Conservation (phyloP, 2,329 filamentous ascomycete genomes). For the Colletotrichum sp. region DNA sequence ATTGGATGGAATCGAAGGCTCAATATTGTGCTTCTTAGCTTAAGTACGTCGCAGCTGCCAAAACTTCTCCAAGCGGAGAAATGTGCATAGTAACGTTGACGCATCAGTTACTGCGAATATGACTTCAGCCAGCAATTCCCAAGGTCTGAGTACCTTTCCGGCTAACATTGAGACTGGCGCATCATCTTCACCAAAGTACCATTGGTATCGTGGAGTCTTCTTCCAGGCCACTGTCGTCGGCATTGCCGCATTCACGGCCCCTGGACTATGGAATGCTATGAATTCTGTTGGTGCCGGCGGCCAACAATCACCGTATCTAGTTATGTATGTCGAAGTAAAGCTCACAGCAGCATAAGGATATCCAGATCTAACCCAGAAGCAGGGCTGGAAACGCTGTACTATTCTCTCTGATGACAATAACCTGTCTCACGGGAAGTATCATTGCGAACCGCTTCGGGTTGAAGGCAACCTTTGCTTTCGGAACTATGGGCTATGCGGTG, state of each 20-base stretch:
- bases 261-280: conserved; percentile 35
- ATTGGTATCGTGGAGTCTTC: conserved; percentile 31
- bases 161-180: not conserved
- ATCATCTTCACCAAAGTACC: not conserved
- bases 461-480: conserved; percentile 34
- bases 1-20: not conserved
- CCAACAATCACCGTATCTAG: conserved; percentile 30
- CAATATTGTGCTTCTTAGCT: not conserved
- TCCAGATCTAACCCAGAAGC: not conserved
- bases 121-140: not conserved
- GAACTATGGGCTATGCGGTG: conserved; percentile 36
- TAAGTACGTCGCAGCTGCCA: not conserved
- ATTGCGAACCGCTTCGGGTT: conserved; percentile 38
- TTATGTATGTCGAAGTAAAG: conserved; percentile 24
- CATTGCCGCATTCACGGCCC: conserved; percentile 29
- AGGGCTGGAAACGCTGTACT: conserved; percentile 40
- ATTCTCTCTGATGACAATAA: conserved; percentile 37
- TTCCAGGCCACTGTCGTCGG: conserved; percentile 31
- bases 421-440: conserved; percentile 36
- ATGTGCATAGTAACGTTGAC: not conserved
- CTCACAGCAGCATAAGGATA: not conserved
- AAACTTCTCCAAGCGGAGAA: not conserved
- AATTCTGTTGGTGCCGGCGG: conserved; percentile 32
- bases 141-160: no score
- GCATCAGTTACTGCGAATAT: not conserved